Base-by-base conservation (phyloP, 2,329 filamentous ascomycete genomes). In the Xylariomycetidae sp. region DNA sequence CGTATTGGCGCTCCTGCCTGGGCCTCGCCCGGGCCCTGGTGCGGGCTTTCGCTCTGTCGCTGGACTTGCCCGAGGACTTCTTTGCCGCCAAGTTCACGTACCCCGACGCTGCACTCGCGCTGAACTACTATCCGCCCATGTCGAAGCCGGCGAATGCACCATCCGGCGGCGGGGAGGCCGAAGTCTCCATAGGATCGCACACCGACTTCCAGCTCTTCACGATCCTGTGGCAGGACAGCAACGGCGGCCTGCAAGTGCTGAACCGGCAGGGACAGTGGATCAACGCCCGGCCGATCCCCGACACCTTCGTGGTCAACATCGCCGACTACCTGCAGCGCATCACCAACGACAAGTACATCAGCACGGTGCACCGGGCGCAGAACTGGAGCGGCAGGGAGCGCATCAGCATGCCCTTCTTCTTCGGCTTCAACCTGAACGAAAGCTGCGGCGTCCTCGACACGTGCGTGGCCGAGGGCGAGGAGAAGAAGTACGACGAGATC, bases 181-280 rank as follows among this genome's bases (percentile, higher is more conserved):
- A 49, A 19, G 47, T 58, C 10, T 55, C 54, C 2, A 65, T 64
- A 19, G 60, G 60, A 13, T 58, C 68, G 1, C 68, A 72, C 37
- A 71, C 68, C 6, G 68, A 71, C 38, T 64, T 65, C 19, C 60
- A 67, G 29, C 65, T 65, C 35, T 64, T 70, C 36, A 71, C 67
- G 1, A 66, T 68, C 34, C 54, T 71, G 2, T 58, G 61, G 9
- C 65, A 69, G 30, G 65, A 68, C 30, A 36, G 52, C 4, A 53
- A 53, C 2, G 65, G 63, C 1, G 66, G 67, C 0, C 50, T 70
- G 4, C 63, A 70, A 40, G 65, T 68, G 0, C 48, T 70, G 6
- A 66, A 61, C 32, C 64, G 64, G 19, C 50, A 57, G 4, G 65
- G 64, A 0, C 51, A 58, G 16, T 69, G 64, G 65, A 57, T 69